Evolutionary conservation across 2,329 filamentous ascomycete species (phyloP), one percentile per base, ranked within the genome.

Genomic region (Paraphaeosphaeria sporulosa): DNA sequence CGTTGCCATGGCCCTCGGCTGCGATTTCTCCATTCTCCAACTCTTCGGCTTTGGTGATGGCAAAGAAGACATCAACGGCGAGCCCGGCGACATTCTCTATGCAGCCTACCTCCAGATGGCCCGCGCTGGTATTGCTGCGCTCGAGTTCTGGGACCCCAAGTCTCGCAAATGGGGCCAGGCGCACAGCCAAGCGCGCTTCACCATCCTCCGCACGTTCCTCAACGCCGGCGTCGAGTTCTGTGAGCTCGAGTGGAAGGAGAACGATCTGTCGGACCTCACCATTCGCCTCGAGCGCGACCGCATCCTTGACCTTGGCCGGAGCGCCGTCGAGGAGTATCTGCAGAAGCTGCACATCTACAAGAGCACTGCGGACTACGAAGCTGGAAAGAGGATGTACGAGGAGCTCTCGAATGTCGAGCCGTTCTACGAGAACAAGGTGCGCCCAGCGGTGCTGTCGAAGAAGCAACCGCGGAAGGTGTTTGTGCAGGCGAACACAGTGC

Each of bases 71-170:
- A 89, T 96, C 67, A 81, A 91, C 65, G 85, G 87, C 61, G 87
- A 91, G 72, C 93, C 93, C 10, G 94, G 93, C 46, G 91, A 97
- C 72, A 88, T 99, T 7, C 86, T 98, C 8, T 97, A 94, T 72
- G 88, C 89, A 0, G 89, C 91, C 2, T 99, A 98, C 77, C 86
- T 99, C 10, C 89, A 89, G 67, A 98, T 99, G 94, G 95, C 95
- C 15, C 88, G 94, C 40, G 93, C 93, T n/a, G 95, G 95, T 62
- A 84, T 99, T 47, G 87, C 89, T 6, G 91, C 94, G 1, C 85
- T 98, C 23, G 94, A 98, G 76, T 93, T 95, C 84, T 98, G 93
- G 93, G 93, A 97, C 72, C 93, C 93, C 6, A 94, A 94, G 81
- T 89, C 86, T 69, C 85, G 89, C 66, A 97, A 96, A 81, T 97